Percentiles rank a stretch among this genome's conserved stretches.
phyloP scores from a whole-genome alignment of 106 monocot species.

The Acanthochlamys bracteata region DNA sequence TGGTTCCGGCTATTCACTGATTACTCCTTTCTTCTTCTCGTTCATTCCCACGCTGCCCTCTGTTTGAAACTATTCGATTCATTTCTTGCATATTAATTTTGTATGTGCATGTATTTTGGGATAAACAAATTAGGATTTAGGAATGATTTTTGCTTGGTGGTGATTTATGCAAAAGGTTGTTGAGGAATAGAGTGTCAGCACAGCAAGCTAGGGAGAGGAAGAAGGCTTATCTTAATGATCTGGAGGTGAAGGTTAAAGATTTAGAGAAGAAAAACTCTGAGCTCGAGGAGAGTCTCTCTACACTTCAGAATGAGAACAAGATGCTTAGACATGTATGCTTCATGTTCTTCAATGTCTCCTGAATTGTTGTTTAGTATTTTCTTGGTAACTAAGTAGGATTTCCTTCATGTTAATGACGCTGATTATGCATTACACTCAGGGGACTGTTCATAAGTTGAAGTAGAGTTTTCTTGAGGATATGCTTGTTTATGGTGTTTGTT shows the following conservation, averaged over 20 bases:
- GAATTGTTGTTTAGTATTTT: not conserved
- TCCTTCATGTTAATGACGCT: not conserved
- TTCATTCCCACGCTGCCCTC: not conserved
- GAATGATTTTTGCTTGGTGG: not conserved
- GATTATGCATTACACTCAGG: not conserved
- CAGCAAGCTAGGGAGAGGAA: slow-evolving; percentile 90
- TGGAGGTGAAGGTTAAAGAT: slow-evolving; percentile 69
- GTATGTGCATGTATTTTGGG: not conserved
- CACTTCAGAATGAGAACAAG: slow-evolving; percentile 78
- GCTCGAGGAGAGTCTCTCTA: slow-evolving; percentile 75
- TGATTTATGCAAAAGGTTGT: slow-evolving; percentile 32
- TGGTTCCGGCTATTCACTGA: not conserved
- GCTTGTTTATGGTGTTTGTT: not conserved
- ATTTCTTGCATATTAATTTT: too few species aligned
- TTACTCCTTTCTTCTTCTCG: not conserved
- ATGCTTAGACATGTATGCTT: slow-evolving; percentile 72
- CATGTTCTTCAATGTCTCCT: too few species aligned
- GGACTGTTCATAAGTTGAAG: not conserved
- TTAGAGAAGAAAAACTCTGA: slow-evolving; percentile 70
- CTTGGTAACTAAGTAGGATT: not conserved
- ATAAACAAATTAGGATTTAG: not conserved
- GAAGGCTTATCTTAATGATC: slow-evolving; percentile 70
- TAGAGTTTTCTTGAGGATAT: not conserved
- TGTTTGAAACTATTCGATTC: too few species aligned
- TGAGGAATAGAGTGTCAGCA: slow-evolving; percentile 81